Base-by-base conservation (phyloP, 2,329 filamentous ascomycete genomes). In the Cordyceps tenuipes region DNA sequence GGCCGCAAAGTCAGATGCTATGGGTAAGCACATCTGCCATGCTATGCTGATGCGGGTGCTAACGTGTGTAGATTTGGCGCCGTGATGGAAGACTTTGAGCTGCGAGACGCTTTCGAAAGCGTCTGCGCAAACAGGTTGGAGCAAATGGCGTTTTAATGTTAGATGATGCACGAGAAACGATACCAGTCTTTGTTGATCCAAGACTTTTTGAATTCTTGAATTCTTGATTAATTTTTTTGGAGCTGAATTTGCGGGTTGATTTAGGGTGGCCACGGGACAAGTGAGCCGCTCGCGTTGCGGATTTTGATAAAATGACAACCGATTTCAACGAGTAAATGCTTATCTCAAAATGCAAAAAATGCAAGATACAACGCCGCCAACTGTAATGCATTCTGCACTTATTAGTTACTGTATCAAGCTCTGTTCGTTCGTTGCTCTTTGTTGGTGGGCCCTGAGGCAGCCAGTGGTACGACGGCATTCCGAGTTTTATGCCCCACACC, bases 1-100 rank as follows among this genome's bases (percentile, higher is more conserved):
- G 78, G 83, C 66, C 81, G 82, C 60, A 97, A 96, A 75, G 86
- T 96, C 61, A 83, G 91, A 64, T 97, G 94, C 72, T 97, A 97
- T 73, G 94, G 94, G 89, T 93, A 76, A 69, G 87, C 44, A n/a
- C n/a, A n/a, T 0, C 29, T 41, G 46, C 8, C 48, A 19, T 53
- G 29, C 36, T 62, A 65, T 21, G 63, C 50, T 21, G 10, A 19
- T 26, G 10, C 3, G 26, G 23, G 19, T 13, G 39, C 60, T 49
- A 59, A 62, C 41, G 31, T 34, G n/a, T 21, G 1, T 64, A 86
- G 82, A 17, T 86, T 86, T 63, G 83, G 83, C 31, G 83, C 83
- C 19, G 83, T 86, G 3, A 78, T 85, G 76, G 83, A 86, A 65
- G 82, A 85, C 65, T 85, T 85, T 66, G 88, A 91, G 73, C 82